These are phyloP conservation scores for Usnea hakonensis DNA, from an alignment of 495 filamentous ascomycete species.

Conservation along the genomic window DNA sequence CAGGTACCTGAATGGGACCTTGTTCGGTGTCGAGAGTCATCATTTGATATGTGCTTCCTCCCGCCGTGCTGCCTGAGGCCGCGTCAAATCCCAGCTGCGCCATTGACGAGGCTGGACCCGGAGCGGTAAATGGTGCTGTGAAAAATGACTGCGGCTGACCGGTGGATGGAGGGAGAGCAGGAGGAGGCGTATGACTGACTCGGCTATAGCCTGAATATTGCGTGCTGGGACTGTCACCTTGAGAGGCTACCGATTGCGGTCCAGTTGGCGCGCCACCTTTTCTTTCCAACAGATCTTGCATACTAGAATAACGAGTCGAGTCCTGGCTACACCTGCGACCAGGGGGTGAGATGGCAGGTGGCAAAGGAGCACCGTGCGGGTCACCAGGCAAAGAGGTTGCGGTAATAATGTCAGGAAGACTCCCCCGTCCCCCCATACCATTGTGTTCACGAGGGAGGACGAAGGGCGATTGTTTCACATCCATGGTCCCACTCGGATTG, in stretches of 20 bases:
- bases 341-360: conserved; percentile 28
- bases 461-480: conserved; percentile 43
- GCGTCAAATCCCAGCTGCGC: conserved; percentile 21
- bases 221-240: conserved; percentile 50
- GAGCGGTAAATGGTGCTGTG: conserved; percentile 26
- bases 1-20: conserved; percentile 52
- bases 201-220: conserved; percentile 45
- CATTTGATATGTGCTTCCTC: conserved; percentile 24
- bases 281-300: conserved; percentile 8
- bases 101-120: conserved; percentile 24
- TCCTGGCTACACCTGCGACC: conserved; percentile 22
- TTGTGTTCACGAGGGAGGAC: conserved; percentile 25
- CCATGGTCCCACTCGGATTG: conserved; percentile 34
- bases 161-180: conserved; percentile 15
- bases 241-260: conserved; percentile 33
- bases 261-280: conserved; percentile 36
- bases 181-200: conserved; percentile 34
- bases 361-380: conserved; percentile 26
- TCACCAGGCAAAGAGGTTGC: conserved; percentile 25
- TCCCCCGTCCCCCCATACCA: not conserved
- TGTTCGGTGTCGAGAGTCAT: conserved; percentile 31
- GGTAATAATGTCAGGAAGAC: conserved; percentile 15
- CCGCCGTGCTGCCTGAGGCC: conserved; percentile 22
- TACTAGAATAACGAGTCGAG: conserved; percentile 10
- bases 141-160: conserved; percentile 28